Evolutionary conservation across 306 rosid genomes (phyloP).

Genomic region (Vigna nakashimae): DNA sequence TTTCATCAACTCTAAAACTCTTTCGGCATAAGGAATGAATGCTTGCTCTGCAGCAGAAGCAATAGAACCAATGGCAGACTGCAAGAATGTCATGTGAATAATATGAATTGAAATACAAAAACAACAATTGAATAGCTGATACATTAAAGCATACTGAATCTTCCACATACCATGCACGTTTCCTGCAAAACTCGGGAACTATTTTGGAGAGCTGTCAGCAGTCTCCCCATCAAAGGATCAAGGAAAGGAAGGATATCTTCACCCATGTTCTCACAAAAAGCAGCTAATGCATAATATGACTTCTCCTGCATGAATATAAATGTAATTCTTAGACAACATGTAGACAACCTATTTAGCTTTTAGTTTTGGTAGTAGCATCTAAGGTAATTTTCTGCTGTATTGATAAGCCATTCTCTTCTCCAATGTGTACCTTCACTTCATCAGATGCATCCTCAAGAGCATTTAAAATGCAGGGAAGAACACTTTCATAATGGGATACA

Average conservation of each 20-base stretch:
- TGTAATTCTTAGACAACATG: constrained; percentile 41
- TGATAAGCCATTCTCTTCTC: constrained; percentile 36
- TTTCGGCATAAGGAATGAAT: constrained; percentile 92
- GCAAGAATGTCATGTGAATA: constrained; percentile 46
- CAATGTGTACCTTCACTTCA: constrained; percentile 85
- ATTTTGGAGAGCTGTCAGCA: constrained; percentile 83
- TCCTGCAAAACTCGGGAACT: constrained; percentile 90
- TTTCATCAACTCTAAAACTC: constrained; percentile 96
- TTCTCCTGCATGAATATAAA: constrained; percentile 72
- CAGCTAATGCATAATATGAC: constrained; percentile 98
- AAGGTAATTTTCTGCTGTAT: constrained; percentile 18
- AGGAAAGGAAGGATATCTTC: constrained; percentile 95
- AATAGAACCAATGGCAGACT: constrained; percentile 99
- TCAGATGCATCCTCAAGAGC: constrained; percentile 95
- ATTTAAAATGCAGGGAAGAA: constrained; percentile 93
- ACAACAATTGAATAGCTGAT: constrained; percentile 15
- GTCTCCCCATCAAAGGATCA: constrained; percentile 91
- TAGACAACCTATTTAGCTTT: constrained; percentile 5
- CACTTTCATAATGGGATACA: constrained; percentile 92
- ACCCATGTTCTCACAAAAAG: constrained; percentile 98
- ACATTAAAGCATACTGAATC: constrained; percentile 38
- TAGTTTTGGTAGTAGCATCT: constrained; percentile 28
- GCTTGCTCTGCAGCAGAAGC: constrained; percentile 98
- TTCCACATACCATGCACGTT: constrained; percentile 90
- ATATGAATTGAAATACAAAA: constrained; percentile 38